Evolutionary conservation across 2,329 filamentous ascomycete species (phyloP).

Genomic region (Botrytis pseudocinerea): DNA sequence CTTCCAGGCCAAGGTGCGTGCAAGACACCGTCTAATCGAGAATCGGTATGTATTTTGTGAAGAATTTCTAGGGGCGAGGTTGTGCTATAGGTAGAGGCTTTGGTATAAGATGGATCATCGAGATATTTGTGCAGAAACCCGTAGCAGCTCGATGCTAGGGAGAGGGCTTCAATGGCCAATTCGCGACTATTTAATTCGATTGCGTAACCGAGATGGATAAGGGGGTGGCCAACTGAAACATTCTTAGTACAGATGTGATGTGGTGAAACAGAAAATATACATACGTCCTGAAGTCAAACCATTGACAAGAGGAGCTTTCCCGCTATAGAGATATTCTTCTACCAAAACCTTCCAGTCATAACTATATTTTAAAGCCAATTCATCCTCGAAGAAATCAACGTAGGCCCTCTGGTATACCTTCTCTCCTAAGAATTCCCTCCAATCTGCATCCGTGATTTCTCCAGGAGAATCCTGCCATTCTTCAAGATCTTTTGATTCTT

Average conservation of each 20-base stretch:
- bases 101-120: constrained; percentile 72
- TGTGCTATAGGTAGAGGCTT: constrained; percentile 58
- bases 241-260: constrained; percentile 17
- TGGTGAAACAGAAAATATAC: constrained; percentile 44
- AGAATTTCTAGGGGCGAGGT: constrained; percentile 71
- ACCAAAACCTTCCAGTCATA: constrained; percentile 86
- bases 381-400: constrained; percentile 94
- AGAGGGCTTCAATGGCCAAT: constrained; percentile 84
- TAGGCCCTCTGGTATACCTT: constrained; percentile 83
- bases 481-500: constrained; percentile 69
- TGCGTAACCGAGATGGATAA: constrained; percentile 95
- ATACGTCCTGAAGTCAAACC: constrained; percentile 75
- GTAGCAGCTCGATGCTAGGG: constrained; percentile 61
- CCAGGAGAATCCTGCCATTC: constrained; percentile 81
- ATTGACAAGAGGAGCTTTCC: constrained; percentile 76
- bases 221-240: constrained; percentile 72
- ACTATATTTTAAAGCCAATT: constrained; percentile 65
- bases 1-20: constrained; percentile 59
- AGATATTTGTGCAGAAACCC: constrained; percentile 64
- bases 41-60: constrained; percentile 66
- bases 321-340: constrained; percentile 72
- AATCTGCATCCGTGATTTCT: constrained; percentile 81
- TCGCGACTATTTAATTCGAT: constrained; percentile 85
- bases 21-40: constrained; percentile 68
- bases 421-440: constrained; percentile 81